Evolutionary conservation across 805 yeast genomes (phyloP).

Genomic region (Hemisphaericaspora nanyangensis): DNA sequence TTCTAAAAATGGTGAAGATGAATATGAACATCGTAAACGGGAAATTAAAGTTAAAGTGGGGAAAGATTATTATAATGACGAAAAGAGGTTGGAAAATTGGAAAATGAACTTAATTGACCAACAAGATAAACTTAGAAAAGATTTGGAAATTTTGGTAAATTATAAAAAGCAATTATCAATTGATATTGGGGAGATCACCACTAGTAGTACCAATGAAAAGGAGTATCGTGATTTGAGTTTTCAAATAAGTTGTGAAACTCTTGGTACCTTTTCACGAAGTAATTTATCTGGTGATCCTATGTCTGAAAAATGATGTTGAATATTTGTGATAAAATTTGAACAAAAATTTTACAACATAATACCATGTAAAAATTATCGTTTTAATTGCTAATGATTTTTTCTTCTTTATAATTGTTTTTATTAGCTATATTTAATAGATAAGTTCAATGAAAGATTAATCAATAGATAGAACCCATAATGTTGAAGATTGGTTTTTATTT

Average conservation of each 20-base stretch:
- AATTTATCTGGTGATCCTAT: neutral
- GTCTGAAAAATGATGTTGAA: neutral
- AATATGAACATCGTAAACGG: constrained; percentile 37
- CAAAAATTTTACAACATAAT: too few relatives aligned
- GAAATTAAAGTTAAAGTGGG: constrained; percentile 36
- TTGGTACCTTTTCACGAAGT: neutral
- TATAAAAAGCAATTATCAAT: constrained; percentile 34
- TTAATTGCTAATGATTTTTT: too few relatives aligned
- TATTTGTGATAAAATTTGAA: too few relatives aligned
- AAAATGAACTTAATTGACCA: constrained; percentile 49
- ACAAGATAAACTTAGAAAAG: constrained; percentile 54
- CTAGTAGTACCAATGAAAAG: neutral
- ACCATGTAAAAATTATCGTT: too few relatives aligned
- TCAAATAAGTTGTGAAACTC: too few relatives aligned
- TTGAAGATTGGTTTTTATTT: too few relatives aligned
- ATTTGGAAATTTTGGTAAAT: constrained; percentile 42
- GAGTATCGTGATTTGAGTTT: neutral
- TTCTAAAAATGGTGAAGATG: constrained; percentile 10
- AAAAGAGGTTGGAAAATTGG: constrained; percentile 59
- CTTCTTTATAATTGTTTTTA: too few relatives aligned
- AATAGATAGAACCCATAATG: too few relatives aligned
- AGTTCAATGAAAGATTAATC: too few relatives aligned
- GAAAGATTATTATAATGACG: constrained; percentile 38
- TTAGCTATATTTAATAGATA: too few relatives aligned
- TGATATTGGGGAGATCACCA: constrained; percentile 9